phyloP scores from a whole-genome alignment of 78 protist genomes.

The Dictyostelium purpureum region DNA sequence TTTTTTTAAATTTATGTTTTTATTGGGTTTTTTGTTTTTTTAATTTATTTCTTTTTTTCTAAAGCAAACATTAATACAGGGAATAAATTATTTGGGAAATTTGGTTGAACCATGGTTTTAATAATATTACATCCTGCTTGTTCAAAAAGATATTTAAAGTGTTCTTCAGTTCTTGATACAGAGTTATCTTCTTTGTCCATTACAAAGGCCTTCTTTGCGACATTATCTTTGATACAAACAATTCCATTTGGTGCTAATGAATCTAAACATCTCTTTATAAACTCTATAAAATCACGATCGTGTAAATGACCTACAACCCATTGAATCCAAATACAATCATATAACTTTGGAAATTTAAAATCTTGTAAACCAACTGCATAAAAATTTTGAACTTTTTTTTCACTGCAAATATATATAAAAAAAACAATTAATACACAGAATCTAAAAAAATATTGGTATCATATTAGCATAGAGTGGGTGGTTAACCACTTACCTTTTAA shows the following conservation, averaged over 20 bases:
- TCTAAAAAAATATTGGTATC: too few relatives aligned
- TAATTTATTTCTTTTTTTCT: conserved; percentile 2
- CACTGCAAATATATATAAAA: too few relatives aligned
- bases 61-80: conserved; percentile 81
- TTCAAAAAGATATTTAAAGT: conserved; percentile 59
- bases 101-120: conserved; percentile 57
- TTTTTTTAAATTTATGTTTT: neutral
- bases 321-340: conserved; percentile 91
- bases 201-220: conserved; percentile 59
- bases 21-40: neutral
- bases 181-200: conserved; percentile 87
- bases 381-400: conserved; percentile 50
- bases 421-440: too few relatives aligned
- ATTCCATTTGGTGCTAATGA: conserved; percentile 81
- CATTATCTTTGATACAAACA: conserved; percentile 89
- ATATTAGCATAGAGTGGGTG: too few relatives aligned
- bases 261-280: conserved; percentile 65
- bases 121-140: conserved; percentile 63
- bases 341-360: conserved; percentile 35
- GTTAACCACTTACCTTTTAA: conserved; percentile 28
- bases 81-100: conserved; percentile 85
- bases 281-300: conserved; percentile 82
- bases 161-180: conserved; percentile 81
- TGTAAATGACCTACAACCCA: conserved; percentile 91
- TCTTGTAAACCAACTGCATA: conserved; percentile 83